Evolutionary conservation across 352 stramenopile genomes (phyloP).

Genomic region (Phytophthora ohioensis): DNA sequence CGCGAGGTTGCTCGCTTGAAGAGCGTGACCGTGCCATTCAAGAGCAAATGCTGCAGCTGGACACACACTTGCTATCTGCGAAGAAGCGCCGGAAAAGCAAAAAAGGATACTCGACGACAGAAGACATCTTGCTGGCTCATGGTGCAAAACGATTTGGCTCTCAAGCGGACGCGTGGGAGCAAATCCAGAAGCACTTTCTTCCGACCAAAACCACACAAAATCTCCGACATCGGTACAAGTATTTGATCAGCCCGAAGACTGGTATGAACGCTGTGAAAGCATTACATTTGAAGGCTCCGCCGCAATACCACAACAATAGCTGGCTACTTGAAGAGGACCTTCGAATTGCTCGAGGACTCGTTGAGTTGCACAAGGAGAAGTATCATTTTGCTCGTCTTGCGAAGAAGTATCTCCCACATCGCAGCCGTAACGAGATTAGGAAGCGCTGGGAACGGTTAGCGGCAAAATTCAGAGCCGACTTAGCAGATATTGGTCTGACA

Average conservation of each 20-base stretch:
- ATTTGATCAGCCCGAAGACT: conserved; percentile 70
- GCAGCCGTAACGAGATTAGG: conserved; percentile 67
- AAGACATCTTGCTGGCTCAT: conserved; percentile 76
- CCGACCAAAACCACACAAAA: conserved; percentile 59
- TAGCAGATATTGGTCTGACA: conserved; percentile 34
- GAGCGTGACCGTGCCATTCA: conserved; percentile 65
- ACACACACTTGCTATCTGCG: conserved; percentile 70
- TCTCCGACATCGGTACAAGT: conserved; percentile 75
- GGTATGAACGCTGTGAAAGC: conserved; percentile 69
- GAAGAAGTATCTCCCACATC: conserved; percentile 72
- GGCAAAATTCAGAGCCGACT: conserved; percentile 42
- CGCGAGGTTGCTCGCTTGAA: conserved; percentile 48
- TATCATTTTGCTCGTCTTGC: conserved; percentile 69
- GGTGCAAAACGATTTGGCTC: conserved; percentile 72
- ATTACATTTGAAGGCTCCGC: conserved; percentile 52
- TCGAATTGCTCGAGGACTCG: conserved; percentile 71
- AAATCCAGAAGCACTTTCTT: conserved; percentile 74
- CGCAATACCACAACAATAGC: conserved; percentile 44
- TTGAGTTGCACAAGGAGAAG: conserved; percentile 72
- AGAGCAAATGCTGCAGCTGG: conserved; percentile 72
- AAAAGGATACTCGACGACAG: conserved; percentile 59
- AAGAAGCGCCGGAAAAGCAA: conserved; percentile 54
- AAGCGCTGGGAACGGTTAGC: conserved; percentile 69
- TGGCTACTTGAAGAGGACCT: conserved; percentile 88
- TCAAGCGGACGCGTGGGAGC: conserved; percentile 57